Conservation (phyloP, 2,329 filamentous ascomycete species). For the Trichophyton mentagrophytes region DNA sequence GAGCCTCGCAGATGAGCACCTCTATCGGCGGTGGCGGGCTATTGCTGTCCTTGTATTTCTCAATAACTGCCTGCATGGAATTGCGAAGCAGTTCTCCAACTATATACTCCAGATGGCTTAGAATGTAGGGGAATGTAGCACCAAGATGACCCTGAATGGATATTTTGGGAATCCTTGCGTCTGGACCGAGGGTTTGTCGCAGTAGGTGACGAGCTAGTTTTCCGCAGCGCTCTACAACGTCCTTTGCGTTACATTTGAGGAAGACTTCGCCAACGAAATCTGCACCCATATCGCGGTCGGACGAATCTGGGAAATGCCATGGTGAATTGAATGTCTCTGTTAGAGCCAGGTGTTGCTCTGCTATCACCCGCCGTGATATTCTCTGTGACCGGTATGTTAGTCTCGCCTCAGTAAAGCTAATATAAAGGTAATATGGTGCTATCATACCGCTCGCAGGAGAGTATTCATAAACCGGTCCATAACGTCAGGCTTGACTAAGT, state of each 20-base stretch:
- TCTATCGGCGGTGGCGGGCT: slow-evolving; percentile 66
- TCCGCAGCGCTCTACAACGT: slow-evolving; percentile 76
- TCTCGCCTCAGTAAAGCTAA: background rate
- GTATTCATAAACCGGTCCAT: slow-evolving; percentile 95
- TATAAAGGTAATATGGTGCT: background rate
- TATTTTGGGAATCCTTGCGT: slow-evolving; percentile 64
- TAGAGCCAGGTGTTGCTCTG: slow-evolving; percentile 88
- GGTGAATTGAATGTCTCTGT: slow-evolving; percentile 88
- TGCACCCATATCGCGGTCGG: slow-evolving; percentile 50
- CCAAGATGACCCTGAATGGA: slow-evolving; percentile 71
- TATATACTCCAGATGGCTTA: slow-evolving; percentile 94
- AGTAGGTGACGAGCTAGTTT: slow-evolving; percentile 62
- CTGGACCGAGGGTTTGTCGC: slow-evolving; percentile 58
- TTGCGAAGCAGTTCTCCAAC: slow-evolving; percentile 90
- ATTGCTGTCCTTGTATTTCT: slow-evolving; percentile 45
- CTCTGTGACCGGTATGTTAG: slow-evolving; percentile 40
- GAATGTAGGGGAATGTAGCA: slow-evolving; percentile 90
- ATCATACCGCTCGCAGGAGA: slow-evolving; percentile 66
- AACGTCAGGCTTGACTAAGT: slow-evolving; percentile 64
- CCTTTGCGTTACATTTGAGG: slow-evolving; percentile 77
- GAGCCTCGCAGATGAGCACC: slow-evolving; percentile 84
- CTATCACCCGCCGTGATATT: slow-evolving; percentile 91
- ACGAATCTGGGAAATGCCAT: slow-evolving; percentile 74
- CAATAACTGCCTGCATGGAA: slow-evolving; percentile 82
- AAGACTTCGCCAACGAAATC: slow-evolving; percentile 96